Evolutionary conservation across 176 grass and related monocot genomes (phyloP).

Genomic region (Olyra latifolia): DNA sequence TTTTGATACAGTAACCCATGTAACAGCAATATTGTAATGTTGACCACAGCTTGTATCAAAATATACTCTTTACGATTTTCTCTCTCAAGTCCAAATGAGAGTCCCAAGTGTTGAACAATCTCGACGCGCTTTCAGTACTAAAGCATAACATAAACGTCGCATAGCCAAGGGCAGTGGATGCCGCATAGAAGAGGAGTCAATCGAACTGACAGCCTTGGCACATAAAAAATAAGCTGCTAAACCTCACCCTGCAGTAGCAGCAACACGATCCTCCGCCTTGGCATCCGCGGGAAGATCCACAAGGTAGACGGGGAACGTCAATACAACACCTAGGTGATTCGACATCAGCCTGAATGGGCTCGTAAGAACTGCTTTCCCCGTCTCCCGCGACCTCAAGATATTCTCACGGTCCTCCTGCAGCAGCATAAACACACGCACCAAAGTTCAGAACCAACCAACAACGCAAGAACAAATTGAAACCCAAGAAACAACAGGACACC

Average conservation of each 20-base stretch:
- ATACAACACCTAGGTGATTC: conserved; percentile 85
- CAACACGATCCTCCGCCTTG: conserved; percentile 65
- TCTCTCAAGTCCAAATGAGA: neutral
- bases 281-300: conserved; percentile 52
- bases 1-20: neutral
- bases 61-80: neutral
- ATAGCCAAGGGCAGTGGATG: neutral
- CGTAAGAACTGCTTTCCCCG: conserved; percentile 87
- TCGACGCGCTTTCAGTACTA: neutral
- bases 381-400: conserved; percentile 74
- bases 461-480: neutral
- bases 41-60: neutral
- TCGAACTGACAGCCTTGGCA: neutral
- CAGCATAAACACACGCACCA: neutral
- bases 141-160: neutral
- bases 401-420: conserved; percentile 90
- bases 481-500: conserved; percentile 1
- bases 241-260: conserved; percentile 84
- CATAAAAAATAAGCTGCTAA: conserved; percentile 9
- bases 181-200: conserved; percentile 8
- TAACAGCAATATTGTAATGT: neutral
- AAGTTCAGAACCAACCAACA: conserved; percentile 23
- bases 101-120: neutral
- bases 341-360: conserved; percentile 86
- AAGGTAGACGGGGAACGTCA: conserved; percentile 92